phyloP scores from a whole-genome alignment of 108 stramenopile species.

The Skeletonema grethae region DNA sequence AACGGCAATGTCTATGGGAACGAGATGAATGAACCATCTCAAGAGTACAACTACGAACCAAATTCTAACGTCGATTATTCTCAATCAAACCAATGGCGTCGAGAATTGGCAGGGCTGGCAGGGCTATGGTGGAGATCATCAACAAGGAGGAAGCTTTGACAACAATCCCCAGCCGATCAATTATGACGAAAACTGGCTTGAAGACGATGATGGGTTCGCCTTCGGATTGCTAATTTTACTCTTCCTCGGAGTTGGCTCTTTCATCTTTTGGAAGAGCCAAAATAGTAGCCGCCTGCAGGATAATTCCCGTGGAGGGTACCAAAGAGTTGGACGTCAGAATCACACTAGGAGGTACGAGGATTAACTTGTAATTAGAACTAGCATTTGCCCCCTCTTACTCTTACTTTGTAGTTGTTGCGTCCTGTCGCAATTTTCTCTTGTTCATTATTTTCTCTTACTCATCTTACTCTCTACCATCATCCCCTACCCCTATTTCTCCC shows the following conservation, averaged over 20 bases:
- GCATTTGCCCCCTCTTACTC: too few species aligned
- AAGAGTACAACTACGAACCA: constrained; percentile 1
- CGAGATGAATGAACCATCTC: background rate
- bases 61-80: background rate
- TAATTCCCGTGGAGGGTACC: background rate
- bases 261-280: constrained; percentile 5
- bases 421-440: too few species aligned
- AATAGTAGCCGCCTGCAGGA: background rate
- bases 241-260: background rate
- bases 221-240: background rate
- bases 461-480: too few species aligned
- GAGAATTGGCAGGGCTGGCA: constrained; percentile 5
- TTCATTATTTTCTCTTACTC: too few species aligned
- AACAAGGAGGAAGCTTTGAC: background rate
- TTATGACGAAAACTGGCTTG: constrained; percentile 5
- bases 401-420: too few species aligned
- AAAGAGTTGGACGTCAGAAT: background rate
- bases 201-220: constrained; percentile 5
- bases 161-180: background rate
- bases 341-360: background rate
- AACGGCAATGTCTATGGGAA: background rate
- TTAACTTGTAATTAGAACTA: too few species aligned
- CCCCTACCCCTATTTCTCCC: too few species aligned
- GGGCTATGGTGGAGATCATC: background rate
- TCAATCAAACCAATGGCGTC: constrained; percentile 1